Base-by-base conservation (phyloP, 257 asterid species). In the Avicennia marina region DNA sequence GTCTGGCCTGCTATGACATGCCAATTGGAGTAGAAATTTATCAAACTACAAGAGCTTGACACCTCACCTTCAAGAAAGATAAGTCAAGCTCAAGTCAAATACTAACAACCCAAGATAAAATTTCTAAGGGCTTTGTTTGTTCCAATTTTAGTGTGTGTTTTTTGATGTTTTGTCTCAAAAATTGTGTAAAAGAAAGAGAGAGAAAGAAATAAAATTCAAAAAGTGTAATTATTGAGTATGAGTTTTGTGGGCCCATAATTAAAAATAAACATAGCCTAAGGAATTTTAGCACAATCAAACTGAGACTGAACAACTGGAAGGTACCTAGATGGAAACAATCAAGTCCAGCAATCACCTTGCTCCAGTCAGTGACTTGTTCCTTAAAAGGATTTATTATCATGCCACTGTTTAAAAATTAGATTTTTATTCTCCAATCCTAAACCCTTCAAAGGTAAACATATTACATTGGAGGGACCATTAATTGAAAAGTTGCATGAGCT, bases 321-420 rank as follows among this genome's bases (percentile, higher is more conserved):
- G n/a, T n/a, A n/a, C n/a, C n/a, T n/a, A n/a, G n/a, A n/a, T n/a
- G n/a, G n/a, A n/a, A n/a, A n/a, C n/a, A n/a, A n/a, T n/a, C 27
- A 27, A 19, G 25, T 41, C 31, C 43, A 57, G 17, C 7, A 24
- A 53, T 33, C 33, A 40, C 57, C 51, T 36, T 18, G 7, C 4
- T 22, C 40, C 31, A 29, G 31, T 53, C 32, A 40, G 45, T 11
- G n/a, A 41, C 58, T 25, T 65, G 58, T 55, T 65, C 52, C 40
- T 38, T 16, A 36, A n/a, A n/a, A 51, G 42, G 53, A 56, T 33
- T 49, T 29, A 61, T 18, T 47, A 27, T 24, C 46, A 60, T 65
- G 26, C 17, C 25, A n/a, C n/a, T n/a, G n/a, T n/a, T n/a, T n/a
- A n/a, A 36, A 16, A 25, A n/a, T 26, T 59, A 26, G 17, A 48